Base-by-base conservation (phyloP, 176 grass and related monocot genomes). In the Tillandsia fasciculata region DNA sequence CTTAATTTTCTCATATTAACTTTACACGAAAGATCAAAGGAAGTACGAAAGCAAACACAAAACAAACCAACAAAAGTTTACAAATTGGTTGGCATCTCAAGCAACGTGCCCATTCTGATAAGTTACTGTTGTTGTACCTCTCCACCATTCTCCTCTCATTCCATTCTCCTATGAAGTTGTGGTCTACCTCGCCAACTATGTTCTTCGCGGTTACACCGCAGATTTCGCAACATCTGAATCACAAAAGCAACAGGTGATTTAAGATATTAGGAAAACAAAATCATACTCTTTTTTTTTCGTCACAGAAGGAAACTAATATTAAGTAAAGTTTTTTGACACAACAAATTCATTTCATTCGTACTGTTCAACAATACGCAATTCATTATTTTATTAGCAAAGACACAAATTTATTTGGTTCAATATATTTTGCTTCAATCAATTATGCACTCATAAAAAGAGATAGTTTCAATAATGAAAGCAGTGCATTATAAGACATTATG, bases 201-300 rank as follows among this genome's bases (percentile, higher is more conserved):
- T 72, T 72, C 20, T 59, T 59, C 12, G 52, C 70, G 22, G 47
- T 48, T 47, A 26, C 70, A 20, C 70, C 52, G 48, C 70, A 72
- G 18, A 72, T 72, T 72, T 72, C 70, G 8, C 70, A 72, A 18
- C 33, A 58, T 26, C 70, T 72, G 52, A 2, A 42, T 26, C 50
- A 28, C 1, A 68, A 17, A 17, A 1, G 49, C 8, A 42, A 42
- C 6, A 42, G 33, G 33, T 42, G 7, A 42, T 5, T 5, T 42
- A 42, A 42, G 33, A 42, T 42, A 5, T 33, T 33, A 33, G 29
- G 29, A 33, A 33, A 33, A 24, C 24, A 24, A 24, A 24, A 24
- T 24, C 24, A 24, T 24, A 24, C 24, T 24, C 1, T 24, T 24
- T 24, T 24, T 24, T 33, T 33, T 33, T 4, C 3, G 29, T 33